phyloP scores from a whole-genome alignment of 2,329 filamentous ascomycete species.

The Triangularia verruculosa region DNA sequence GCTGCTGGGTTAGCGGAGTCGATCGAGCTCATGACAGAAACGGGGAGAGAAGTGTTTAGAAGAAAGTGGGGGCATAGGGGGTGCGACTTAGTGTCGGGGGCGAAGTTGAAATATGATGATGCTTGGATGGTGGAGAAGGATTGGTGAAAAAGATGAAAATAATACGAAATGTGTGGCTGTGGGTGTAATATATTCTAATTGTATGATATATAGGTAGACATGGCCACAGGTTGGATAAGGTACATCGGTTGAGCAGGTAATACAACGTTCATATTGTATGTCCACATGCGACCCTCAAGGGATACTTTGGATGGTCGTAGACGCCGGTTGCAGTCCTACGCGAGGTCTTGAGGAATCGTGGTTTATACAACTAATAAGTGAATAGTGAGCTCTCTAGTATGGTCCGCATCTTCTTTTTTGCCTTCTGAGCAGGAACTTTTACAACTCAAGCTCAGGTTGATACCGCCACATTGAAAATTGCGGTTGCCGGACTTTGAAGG shows the following conservation, averaged over 20 bases:
- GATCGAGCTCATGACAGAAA: slow-evolving; percentile 45
- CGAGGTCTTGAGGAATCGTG: too few species aligned
- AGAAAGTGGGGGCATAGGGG: slow-evolving; percentile 43
- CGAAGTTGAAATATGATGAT: slow-evolving; percentile 34
- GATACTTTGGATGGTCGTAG: too few species aligned
- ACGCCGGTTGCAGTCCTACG: too few species aligned
- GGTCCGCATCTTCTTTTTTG: too few species aligned
- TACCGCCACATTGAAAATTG: too few species aligned
- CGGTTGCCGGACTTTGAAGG: too few species aligned
- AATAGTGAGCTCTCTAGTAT: too few species aligned
- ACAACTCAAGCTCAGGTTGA: too few species aligned
- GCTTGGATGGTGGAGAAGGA: slow-evolving; percentile 39
- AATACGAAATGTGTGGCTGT: not conserved
- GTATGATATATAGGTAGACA: not conserved
- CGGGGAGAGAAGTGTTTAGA: slow-evolving; percentile 41
- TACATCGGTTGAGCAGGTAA: not conserved
- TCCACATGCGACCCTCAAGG: too few species aligned
- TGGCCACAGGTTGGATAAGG: not conserved
- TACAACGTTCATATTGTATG: not conserved
- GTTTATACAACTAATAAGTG: too few species aligned
- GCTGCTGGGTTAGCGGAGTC: slow-evolving; percentile 43
- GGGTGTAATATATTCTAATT: not conserved
- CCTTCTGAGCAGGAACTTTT: too few species aligned
- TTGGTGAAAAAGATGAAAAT: slow-evolving; percentile 27
- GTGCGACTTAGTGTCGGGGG: slow-evolving; percentile 32